These are phyloP conservation scores for Rauvolfia tetraphylla DNA, from an alignment of 257 asterid genomes.

Conservation along the genomic window DNA sequence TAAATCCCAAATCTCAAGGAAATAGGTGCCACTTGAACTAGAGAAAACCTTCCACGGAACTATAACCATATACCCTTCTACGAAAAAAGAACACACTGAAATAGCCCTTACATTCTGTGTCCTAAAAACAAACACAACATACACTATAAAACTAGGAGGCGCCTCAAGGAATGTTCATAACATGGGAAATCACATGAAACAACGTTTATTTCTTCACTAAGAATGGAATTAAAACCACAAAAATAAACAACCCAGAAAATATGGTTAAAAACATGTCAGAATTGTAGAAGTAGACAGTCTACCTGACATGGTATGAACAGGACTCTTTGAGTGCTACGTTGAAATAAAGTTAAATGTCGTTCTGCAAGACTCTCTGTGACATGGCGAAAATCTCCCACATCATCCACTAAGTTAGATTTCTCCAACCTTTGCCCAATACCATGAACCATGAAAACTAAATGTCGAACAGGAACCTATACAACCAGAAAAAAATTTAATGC, in stretches of 20 bases:
- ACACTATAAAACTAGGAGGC: background rate
- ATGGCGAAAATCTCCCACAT: constrained; percentile 79
- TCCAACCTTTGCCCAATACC: constrained; percentile 98
- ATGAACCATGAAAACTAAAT: constrained; percentile 94
- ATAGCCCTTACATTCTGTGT: background rate
- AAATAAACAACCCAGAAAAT: background rate
- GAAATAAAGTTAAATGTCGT: constrained; percentile 78
- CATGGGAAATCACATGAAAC: background rate
- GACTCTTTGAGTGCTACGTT: constrained; percentile 82
- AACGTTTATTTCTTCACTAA: background rate
- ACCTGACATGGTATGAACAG: constrained; percentile 98
- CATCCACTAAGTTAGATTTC: constrained; percentile 96
- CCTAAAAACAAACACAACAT: background rate
- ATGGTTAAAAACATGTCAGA: background rate
- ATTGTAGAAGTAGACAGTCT: constrained; percentile 1
- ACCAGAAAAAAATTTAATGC: constrained; percentile 15
- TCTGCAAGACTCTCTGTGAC: constrained; percentile 74
- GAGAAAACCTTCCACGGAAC: too few relatives aligned
- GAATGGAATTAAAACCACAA: background rate
- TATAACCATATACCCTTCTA: too few relatives aligned
- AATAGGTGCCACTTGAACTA: background rate
- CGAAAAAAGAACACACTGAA: background rate
- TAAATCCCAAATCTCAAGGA: background rate
- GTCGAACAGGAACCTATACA: constrained; percentile 88
- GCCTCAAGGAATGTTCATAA: background rate